A percentile compares a stretch with the other conserved stretches of the same genome.
Conservation (phyloP, 345 rosid genomes). For the Gynandropsis gynandra region DNA sequence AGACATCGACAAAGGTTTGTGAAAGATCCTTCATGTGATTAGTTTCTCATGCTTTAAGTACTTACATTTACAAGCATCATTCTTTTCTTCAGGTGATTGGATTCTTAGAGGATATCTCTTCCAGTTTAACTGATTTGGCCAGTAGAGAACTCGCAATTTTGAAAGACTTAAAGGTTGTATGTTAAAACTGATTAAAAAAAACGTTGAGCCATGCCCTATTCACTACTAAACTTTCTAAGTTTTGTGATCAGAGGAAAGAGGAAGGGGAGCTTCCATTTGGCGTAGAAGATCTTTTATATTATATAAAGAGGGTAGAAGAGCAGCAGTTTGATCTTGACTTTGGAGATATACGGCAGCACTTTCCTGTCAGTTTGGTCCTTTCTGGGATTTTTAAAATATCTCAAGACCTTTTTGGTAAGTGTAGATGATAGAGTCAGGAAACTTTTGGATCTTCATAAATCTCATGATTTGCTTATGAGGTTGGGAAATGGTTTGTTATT, state of each 20-base stretch:
- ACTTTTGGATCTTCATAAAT: conserved; percentile 7
- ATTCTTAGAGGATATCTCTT: conserved; percentile 84
- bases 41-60: conserved; percentile 5
- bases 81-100: conserved; percentile 56
- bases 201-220: conserved; percentile 9
- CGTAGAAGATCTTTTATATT: conserved; percentile 73
- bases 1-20: conserved; percentile 76
- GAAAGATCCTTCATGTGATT: conserved; percentile 13
- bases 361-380: conserved; percentile 77
- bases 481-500: conserved; percentile 4
- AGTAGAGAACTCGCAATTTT: conserved; percentile 55
- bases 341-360: conserved; percentile 66
- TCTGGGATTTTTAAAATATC: conserved; percentile 80
- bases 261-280: conserved; percentile 88
- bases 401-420: conserved; percentile 88
- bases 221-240: conserved; percentile 19
- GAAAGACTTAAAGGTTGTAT: conserved; percentile 74
- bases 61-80: background rate
- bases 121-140: conserved; percentile 68
- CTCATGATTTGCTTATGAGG: conserved; percentile 5
- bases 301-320: conserved; percentile 69
- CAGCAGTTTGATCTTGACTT: conserved; percentile 76
- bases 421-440: background rate
- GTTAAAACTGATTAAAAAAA: conserved; percentile 9
- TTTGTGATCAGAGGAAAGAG: conserved; percentile 58